Percentiles rank a stretch among this genome's conserved stretches.
Evolutionary conservation across 2,329 filamentous ascomycete genomes (phyloP).

Genomic region (Magnaporthiopsis rhizophila): DNA sequence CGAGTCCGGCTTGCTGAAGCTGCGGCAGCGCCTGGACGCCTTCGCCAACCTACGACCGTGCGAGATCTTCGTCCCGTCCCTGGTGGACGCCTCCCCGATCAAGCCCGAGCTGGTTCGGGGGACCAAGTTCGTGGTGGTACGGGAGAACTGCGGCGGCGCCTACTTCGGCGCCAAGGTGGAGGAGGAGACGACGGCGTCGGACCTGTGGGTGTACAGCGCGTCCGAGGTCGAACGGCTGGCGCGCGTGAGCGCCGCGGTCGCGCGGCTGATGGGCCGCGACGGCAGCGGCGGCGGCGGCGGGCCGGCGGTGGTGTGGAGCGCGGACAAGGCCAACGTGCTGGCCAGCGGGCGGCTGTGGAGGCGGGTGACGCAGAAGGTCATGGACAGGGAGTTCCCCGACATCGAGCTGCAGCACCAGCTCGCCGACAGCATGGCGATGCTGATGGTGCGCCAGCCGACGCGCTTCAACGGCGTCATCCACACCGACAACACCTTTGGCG

Average conservation of each 20-base stretch:
- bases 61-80: constrained; percentile 33
- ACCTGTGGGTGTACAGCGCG: constrained; percentile 37
- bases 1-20: constrained; percentile 29
- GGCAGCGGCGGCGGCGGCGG: constrained; percentile 14
- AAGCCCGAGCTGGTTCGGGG: constrained; percentile 34
- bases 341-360: constrained; percentile 42
- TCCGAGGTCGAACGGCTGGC: constrained; percentile 38
- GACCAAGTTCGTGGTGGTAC: constrained; percentile 39
- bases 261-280: constrained; percentile 22
- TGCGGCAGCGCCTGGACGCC: constrained; percentile 32
- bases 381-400: constrained; percentile 33
- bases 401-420: constrained; percentile 36
- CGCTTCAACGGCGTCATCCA: constrained; percentile 39
- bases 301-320: constrained; percentile 35
- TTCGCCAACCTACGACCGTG: constrained; percentile 45
- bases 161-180: constrained; percentile 42
- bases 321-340: constrained; percentile 46
- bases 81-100: constrained; percentile 28
- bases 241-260: constrained; percentile 36
- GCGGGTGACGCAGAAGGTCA: constrained; percentile 30
- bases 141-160: constrained; percentile 42
- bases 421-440: constrained; percentile 38
- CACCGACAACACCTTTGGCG: constrained; percentile 40
- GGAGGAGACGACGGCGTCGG: constrained; percentile 32
- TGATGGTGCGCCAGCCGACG: constrained; percentile 38